Percentiles rank a stretch among this genome's conserved stretches.
Evolutionary conservation across 495 filamentous ascomycete genomes (phyloP).

Genomic region (Penicillium nucicola): DNA sequence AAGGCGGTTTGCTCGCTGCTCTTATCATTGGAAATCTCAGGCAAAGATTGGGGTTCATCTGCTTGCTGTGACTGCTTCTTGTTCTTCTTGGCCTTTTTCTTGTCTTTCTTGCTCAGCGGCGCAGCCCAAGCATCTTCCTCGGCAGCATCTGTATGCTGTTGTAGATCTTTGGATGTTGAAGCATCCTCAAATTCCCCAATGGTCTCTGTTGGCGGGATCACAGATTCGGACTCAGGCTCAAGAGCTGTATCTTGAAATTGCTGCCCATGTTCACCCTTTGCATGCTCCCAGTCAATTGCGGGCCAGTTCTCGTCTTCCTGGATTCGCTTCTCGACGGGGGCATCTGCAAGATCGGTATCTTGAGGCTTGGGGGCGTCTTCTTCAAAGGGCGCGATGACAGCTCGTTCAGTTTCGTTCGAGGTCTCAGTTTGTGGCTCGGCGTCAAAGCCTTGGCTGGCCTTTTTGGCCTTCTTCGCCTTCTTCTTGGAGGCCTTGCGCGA

Average conservation of each 20-base stretch:
- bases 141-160: slow-evolving; percentile 10
- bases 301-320: slow-evolving; percentile 33
- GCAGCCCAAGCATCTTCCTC: slow-evolving; percentile 11
- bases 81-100: slow-evolving; percentile 30
- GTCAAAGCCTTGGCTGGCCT: slow-evolving; percentile 6
- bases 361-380: slow-evolving; percentile 4
- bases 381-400: not conserved
- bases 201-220: slow-evolving; percentile 20
- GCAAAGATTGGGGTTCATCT: slow-evolving; percentile 1
- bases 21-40: slow-evolving; percentile 7
- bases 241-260: slow-evolving; percentile 21
- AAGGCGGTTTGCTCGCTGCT: slow-evolving; percentile 8
- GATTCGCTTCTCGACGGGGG: slow-evolving; percentile 2
- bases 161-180: slow-evolving; percentile 27
- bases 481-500: slow-evolving; percentile 28
- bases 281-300: slow-evolving; percentile 38
- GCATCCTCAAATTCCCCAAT: slow-evolving; percentile 36
- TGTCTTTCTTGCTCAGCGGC: slow-evolving; percentile 26
- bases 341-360: slow-evolving; percentile 13
- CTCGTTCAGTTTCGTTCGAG: slow-evolving; percentile 1
- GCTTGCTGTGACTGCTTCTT: slow-evolving; percentile 24
- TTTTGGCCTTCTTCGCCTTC: slow-evolving; percentile 25
- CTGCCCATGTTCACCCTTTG: slow-evolving; percentile 22
- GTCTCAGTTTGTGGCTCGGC: not conserved
- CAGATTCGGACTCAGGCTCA: slow-evolving; percentile 24